Evolutionary conservation across 345 rosid species (phyloP), one percentile per base, ranked within the genome.

Genomic region (Arabis hirsuta): DNA sequence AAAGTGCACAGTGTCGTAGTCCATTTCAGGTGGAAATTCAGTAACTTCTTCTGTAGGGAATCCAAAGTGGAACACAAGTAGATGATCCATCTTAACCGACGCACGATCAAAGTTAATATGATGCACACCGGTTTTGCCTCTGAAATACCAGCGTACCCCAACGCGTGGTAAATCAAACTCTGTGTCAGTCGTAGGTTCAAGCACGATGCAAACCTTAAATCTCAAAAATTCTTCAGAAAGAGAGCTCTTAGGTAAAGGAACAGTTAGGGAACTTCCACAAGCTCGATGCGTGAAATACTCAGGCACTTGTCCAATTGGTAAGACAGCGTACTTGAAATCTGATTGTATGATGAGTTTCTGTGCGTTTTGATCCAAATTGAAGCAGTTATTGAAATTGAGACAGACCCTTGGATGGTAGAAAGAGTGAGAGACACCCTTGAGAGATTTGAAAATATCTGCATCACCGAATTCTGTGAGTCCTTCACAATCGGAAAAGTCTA

Each of bases 401-500:
- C 36, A 32, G 2, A 7, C 36, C 36, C 36, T 6, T 32, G 4
- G 36, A 5, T 32, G 32, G 32, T 3, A 29, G 32, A 3, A 5
- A 4, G 24, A 22, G 24, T 1, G 24, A 2, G 24, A 22, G 24
- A 22, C 24, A 22, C 24, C 24, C 24, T 22, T 22, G 24, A 22
- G 4, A 3, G 4, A 27, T 3, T 27, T 27, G 29, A 27, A 27
- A 27, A 7, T 0, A 8, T 36, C 24, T 9, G 29, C 29, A 50
- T 50, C 54, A 22, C 24, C 29, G 9, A 50, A 50, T 11, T 10
- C 13, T 50, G 29, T 50, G 29, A 50, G 12, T 20, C 54, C 24
- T 22, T 6, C 22, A 66, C 83, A 80, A 0, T 43, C 31, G 7
- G 4, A 67, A 8, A 24, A 63, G 62, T 32, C 38, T 45, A 34